Evolutionary conservation across 805 yeast genomes (phyloP), one percentile per base, ranked within the genome.

Genomic region (Babjeviella inositovora): DNA sequence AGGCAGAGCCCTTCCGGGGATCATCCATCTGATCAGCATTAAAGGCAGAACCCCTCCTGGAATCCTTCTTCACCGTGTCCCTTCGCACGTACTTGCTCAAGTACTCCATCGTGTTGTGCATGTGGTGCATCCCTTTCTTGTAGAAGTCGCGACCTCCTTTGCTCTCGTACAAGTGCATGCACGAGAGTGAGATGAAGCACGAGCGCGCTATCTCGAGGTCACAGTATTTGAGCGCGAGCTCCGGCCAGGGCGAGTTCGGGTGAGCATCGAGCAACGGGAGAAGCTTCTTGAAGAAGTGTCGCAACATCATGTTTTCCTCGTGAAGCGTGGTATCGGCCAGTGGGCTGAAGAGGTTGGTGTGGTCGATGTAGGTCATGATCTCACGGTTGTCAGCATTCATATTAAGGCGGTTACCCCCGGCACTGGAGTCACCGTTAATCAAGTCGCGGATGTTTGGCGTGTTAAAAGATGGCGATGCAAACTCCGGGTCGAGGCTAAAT

Each of bases 191-290:
- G 11, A 67, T 53, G 32, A 67, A 66, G 29, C 74, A 67, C 29
- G 69, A 59, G 25, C 68, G 48, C 1, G 73, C 72, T 21, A 67
- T 54, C 31, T 65, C 68, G 31, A 62, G 55, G 33, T 66, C 70
- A 32, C 73, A 66, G 34, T 66, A 66, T 24, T 58, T 55, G 29
- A 67, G 43, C 20, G 70, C 70, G 27, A 67, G 38, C 28, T 64
- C 66, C 0, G 74, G 74, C 72, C 72, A 64, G 3, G 73, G 73
- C 1, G 70, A 50, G 19, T 61, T 59, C 0, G 73, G 74, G 34
- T 67, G 72, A 1, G 70, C 70, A 41, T 67, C 74, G 16, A 66
- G 38, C 19, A 66, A 34, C 2, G 68, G 70, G 5, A 67, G 39
- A 17, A 67, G 43, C 28, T 62, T 57, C 31, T 62, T 58, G 38